Conservation (phyloP, 169 alveolate species). For the Plasmodium relictum region DNA sequence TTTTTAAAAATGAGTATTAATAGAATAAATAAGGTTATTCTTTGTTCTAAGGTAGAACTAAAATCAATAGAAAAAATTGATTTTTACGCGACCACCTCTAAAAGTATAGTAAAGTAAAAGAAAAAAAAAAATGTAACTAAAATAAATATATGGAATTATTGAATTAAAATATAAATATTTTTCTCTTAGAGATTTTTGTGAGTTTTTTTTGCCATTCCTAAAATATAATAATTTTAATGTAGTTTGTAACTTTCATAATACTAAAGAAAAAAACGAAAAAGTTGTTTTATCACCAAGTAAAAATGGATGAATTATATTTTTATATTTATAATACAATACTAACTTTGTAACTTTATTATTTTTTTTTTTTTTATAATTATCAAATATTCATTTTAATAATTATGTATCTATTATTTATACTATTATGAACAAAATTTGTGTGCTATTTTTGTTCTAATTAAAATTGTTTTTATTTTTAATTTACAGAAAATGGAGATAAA, state of each 20-base stretch:
- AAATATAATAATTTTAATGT: slow-evolving; percentile 41
- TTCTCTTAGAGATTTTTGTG: slow-evolving; percentile 41
- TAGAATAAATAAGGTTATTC: slow-evolving; percentile 48
- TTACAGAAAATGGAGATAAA: slow-evolving; percentile 26
- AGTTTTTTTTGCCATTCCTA: slow-evolving; percentile 27
- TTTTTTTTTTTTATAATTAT: not conserved
- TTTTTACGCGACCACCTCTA: slow-evolving; percentile 32
- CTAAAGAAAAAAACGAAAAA: slow-evolving; percentile 19
- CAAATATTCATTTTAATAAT: too few species aligned
- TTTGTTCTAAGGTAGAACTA: slow-evolving; percentile 39
- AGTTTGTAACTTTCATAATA: slow-evolving; percentile 14
- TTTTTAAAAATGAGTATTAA: slow-evolving; percentile 44
- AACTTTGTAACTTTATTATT: not conserved
- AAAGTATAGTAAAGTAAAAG: slow-evolving; percentile 37
- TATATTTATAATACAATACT: not conserved
- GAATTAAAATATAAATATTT: not conserved
- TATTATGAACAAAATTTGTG: not conserved
- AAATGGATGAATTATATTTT: not conserved
- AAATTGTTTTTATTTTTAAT: slow-evolving; percentile 24
- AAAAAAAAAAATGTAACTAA: not conserved
- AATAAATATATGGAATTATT: too few species aligned
- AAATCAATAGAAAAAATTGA: slow-evolving; percentile 39
- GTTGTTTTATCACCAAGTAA: slow-evolving; percentile 38
- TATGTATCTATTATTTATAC: not conserved
- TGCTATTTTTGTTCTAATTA: not conserved